A percentile compares a stretch with the other conserved stretches of the same genome.
Conservation (phyloP, 768 basidiomycete genomes). For the Leccinum subgranulosum region DNA sequence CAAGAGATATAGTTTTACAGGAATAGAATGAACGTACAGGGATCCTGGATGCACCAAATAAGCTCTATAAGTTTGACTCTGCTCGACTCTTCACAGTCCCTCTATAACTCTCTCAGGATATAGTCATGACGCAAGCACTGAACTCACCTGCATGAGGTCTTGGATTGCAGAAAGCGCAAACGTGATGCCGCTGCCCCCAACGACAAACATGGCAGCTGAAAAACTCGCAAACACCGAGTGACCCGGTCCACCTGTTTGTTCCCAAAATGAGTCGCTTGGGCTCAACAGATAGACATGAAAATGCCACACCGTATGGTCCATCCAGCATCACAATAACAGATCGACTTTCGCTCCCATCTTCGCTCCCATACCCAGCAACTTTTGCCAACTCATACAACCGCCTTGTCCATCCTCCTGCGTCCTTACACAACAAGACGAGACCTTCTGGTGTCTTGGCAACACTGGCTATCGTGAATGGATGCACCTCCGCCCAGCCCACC, state of each 20-base stretch:
- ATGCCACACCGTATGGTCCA: conserved; percentile 47
- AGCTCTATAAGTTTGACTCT: conserved; percentile 47
- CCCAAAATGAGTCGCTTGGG: conserved; percentile 2
- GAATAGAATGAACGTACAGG: conserved; percentile 29
- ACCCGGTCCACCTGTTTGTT: conserved; percentile 37
- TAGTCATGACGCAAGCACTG: background rate
- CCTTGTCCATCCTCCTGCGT: conserved; percentile 48
- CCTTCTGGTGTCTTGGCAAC: conserved; percentile 41
- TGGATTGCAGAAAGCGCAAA: conserved; percentile 50
- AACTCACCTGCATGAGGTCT: conserved; percentile 45
- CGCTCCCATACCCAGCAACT: conserved; percentile 32
- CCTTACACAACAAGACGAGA: conserved; percentile 50
- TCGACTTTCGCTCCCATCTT: conserved; percentile 20
- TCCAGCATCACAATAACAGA: conserved; percentile 44
- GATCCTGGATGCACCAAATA: conserved; percentile 51
- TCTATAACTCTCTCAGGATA: conserved; percentile 12
- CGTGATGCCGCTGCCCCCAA: conserved; percentile 62
- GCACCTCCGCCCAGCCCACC: conserved; percentile 41
- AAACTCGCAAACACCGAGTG: conserved; percentile 48
- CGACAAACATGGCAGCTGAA: conserved; percentile 52
- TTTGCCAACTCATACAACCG: conserved; percentile 32
- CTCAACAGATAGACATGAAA: background rate
- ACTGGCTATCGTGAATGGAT: conserved; percentile 54
- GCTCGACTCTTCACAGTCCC: conserved; percentile 31
- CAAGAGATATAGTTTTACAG: conserved; percentile 7